Conservation (phyloP, 148 eudicot species). For the Rhododendron ovatum region DNA sequence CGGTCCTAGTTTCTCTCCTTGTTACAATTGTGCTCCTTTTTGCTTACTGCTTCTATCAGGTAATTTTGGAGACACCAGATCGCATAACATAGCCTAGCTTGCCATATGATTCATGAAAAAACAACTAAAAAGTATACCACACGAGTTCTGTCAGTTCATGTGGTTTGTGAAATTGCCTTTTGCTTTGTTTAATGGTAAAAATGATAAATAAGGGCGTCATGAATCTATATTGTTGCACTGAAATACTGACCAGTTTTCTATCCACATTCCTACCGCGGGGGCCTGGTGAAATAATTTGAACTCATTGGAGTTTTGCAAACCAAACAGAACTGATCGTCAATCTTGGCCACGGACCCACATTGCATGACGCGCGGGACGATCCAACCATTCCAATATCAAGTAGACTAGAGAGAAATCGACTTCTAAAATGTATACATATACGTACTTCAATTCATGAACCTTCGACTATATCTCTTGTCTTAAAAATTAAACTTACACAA, state of each 20-base stretch:
- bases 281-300: no score
- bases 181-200: no score
- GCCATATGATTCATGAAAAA: neutral
- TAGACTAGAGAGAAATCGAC: neutral
- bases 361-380: no score
- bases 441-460: no score
- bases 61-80: neutral
- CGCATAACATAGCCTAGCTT: neutral
- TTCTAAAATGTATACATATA: neutral
- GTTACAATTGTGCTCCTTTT: constrained; percentile 19
- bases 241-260: no score
- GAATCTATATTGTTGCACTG: no score
- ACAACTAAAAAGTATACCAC: no score
- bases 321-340: no score
- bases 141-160: neutral
- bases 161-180: neutral
- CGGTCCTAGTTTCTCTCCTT: constrained; percentile 22
- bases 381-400: neutral
- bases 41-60: constrained; percentile 30
- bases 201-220: no score
- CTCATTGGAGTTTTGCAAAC: no score
- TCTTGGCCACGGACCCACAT: neutral
- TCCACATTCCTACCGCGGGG: no score
- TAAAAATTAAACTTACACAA: neutral
- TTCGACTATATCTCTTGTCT: neutral